phyloP scores from a whole-genome alignment of 2,329 filamentous ascomycete species.

The Sarocladiaceae sp. region DNA sequence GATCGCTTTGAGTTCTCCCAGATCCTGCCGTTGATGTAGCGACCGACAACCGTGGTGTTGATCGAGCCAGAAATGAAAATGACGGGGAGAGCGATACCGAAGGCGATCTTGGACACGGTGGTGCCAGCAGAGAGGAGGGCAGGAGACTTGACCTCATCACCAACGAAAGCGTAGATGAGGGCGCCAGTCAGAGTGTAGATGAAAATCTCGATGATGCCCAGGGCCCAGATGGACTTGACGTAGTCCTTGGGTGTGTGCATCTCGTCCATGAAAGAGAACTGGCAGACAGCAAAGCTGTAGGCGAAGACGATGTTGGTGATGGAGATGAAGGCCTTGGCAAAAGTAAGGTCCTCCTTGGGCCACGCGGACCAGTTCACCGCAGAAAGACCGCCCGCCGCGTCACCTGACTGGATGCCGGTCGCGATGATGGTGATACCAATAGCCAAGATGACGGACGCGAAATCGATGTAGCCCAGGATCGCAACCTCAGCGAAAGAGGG shows the following conservation, averaged over 20 bases:
- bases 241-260: slow-evolving; percentile 44
- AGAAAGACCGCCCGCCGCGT: slow-evolving; percentile 24
- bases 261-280: slow-evolving; percentile 48
- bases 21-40: slow-evolving; percentile 40
- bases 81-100: slow-evolving; percentile 63
- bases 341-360: slow-evolving; percentile 36
- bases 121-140: slow-evolving; percentile 59
- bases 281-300: slow-evolving; percentile 51
- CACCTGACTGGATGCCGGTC: slow-evolving; percentile 42
- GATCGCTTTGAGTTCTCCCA: slow-evolving; percentile 31
- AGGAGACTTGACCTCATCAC: slow-evolving; percentile 55
- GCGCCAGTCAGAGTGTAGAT: slow-evolving; percentile 63
- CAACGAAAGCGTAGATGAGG: slow-evolving; percentile 64
- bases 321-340: slow-evolving; percentile 52
- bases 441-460: slow-evolving; percentile 55
- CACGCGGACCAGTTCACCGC: slow-evolving; percentile 36
- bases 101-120: slow-evolving; percentile 58
- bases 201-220: slow-evolving; percentile 54
- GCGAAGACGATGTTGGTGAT: slow-evolving; percentile 66
- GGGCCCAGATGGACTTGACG: slow-evolving; percentile 50
- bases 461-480: slow-evolving; percentile 47
- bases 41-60: slow-evolving; percentile 44
- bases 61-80: slow-evolving; percentile 71
- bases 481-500: slow-evolving; percentile 43
- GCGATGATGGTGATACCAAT: slow-evolving; percentile 62